Percentiles rank a stretch among this genome's conserved stretches.
Conservation (phyloP, 2,329 filamentous ascomycete genomes). For the Alternaria panax region DNA sequence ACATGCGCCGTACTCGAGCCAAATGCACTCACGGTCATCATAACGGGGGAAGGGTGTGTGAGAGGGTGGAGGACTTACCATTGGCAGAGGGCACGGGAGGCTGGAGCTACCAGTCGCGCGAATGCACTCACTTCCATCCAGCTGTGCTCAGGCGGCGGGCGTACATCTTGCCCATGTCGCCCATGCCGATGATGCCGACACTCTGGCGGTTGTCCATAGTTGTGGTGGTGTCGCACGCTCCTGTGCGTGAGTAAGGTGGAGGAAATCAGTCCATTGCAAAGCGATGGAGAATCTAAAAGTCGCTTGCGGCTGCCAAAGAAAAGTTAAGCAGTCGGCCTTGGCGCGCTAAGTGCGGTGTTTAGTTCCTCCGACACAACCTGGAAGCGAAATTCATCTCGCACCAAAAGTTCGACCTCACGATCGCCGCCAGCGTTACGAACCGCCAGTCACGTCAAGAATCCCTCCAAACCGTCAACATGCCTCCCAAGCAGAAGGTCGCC, state of each 20-base stretch:
- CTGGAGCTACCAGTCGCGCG: slow-evolving; percentile 23
- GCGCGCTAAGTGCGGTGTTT: slow-evolving; percentile 26
- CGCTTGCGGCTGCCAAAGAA: slow-evolving; percentile 26
- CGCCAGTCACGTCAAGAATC: slow-evolving; percentile 37
- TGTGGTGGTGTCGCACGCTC: slow-evolving; percentile 38
- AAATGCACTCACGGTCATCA: slow-evolving; percentile 99
- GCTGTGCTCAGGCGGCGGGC: slow-evolving; percentile 85
- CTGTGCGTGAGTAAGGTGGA: slow-evolving; percentile 30
- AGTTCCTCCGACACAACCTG: slow-evolving; percentile 22
- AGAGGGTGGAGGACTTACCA: slow-evolving; percentile 37
- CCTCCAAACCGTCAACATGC: slow-evolving; percentile 65
- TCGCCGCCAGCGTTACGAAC: slow-evolving; percentile 31
- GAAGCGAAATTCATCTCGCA: slow-evolving; percentile 23
- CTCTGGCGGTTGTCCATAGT: slow-evolving; percentile 70
- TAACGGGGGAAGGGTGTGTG: slow-evolving; percentile 51
- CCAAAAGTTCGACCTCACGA: slow-evolving; percentile 31
- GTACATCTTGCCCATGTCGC: slow-evolving; percentile 99
- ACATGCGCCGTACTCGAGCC: slow-evolving; percentile 92
- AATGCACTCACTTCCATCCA: slow-evolving; percentile 86
- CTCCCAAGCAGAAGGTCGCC: slow-evolving; percentile 85
- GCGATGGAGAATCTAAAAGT: slow-evolving; percentile 17
- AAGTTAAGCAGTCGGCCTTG: slow-evolving; percentile 21
- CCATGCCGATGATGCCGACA: slow-evolving; percentile 97
- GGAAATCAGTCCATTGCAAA: slow-evolving; percentile 41
- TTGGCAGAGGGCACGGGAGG: slow-evolving; percentile 15